Percentiles rank a stretch among this genome's conserved stretches.
Evolutionary conservation across 257 asterid genomes (phyloP).

Genomic region (Nicotiana paniculata): DNA sequence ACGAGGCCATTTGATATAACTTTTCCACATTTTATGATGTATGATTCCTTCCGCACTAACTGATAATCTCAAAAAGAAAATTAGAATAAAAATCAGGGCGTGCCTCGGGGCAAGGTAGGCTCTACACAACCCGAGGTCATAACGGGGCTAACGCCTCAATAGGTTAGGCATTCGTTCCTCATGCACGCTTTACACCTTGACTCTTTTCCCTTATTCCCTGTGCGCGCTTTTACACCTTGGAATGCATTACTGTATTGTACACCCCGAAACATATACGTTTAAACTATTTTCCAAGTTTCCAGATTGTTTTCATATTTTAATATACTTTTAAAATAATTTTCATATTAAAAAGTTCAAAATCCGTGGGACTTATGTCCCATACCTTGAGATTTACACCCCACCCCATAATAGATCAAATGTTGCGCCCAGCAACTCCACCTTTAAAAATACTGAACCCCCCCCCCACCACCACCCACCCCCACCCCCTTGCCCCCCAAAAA

Average conservation of each 20-base stretch:
- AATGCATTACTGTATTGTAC: neutral
- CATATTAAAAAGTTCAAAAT: no score
- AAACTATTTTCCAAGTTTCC: no score
- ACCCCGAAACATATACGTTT: neutral
- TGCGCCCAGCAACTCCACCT: neutral
- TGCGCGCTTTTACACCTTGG: neutral
- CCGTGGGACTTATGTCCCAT: no score
- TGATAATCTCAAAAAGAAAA: neutral
- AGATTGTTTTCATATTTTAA: no score
- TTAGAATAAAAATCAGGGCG: neutral
- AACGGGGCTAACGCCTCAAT: neutral
- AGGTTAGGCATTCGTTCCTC: neutral
- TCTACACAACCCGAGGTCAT: neutral
- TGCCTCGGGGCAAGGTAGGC: neutral
- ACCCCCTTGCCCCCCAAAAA: neutral
- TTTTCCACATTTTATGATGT: neutral
- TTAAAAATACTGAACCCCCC: neutral
- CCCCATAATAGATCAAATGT: no score
- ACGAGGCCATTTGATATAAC: neutral
- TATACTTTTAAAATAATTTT: no score
- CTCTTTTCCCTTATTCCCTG: neutral
- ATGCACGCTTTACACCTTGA: neutral
- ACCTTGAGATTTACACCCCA: no score
- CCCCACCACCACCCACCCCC: no score
- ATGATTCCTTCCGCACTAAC: neutral